Percentiles rank a stretch among this genome's conserved stretches.
These are phyloP conservation scores for Umbilicus rupestris DNA, from an alignment of 164 flowering plant species.

Conservation along the genomic window DNA sequence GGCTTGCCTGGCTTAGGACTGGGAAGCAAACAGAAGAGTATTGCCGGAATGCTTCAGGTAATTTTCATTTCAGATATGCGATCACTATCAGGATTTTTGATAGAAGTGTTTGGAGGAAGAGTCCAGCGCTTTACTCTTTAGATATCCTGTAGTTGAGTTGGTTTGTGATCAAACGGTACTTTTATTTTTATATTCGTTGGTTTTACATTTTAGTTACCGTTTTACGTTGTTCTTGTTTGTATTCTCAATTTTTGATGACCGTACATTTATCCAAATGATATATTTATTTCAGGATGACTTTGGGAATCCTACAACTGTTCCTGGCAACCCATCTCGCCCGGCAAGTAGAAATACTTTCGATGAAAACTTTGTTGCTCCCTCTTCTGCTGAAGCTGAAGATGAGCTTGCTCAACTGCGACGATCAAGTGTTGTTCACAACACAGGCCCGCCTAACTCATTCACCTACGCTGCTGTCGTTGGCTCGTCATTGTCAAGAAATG, in stretches of 20 bases:
- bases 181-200: too few relatives aligned
- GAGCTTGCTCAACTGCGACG: conserved; percentile 3
- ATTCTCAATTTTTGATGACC: not conserved
- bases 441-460: not conserved
- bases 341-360: conserved; percentile 61
- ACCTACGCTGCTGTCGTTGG: not conserved
- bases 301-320: conserved; percentile 28
- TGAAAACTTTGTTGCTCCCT: conserved; percentile 26
- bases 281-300: conserved; percentile 39
- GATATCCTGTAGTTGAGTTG: not conserved
- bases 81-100: not conserved
- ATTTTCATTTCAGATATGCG: not conserved
- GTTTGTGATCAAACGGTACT: not conserved
- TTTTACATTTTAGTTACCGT: not conserved
- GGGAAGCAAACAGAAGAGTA: conserved; percentile 56
- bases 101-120: not conserved
- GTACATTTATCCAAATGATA: not conserved
- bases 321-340: conserved; percentile 56
- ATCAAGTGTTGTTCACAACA: not conserved
- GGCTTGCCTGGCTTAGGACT: conserved; percentile 61
- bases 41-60: conserved; percentile 77
- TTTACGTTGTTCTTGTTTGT: not conserved
- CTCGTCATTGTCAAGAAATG: not conserved
- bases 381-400: conserved; percentile 7
- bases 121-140: not conserved